Conservation (phyloP, 1,139 yeast species). For the Suhomyces atakaporum region DNA sequence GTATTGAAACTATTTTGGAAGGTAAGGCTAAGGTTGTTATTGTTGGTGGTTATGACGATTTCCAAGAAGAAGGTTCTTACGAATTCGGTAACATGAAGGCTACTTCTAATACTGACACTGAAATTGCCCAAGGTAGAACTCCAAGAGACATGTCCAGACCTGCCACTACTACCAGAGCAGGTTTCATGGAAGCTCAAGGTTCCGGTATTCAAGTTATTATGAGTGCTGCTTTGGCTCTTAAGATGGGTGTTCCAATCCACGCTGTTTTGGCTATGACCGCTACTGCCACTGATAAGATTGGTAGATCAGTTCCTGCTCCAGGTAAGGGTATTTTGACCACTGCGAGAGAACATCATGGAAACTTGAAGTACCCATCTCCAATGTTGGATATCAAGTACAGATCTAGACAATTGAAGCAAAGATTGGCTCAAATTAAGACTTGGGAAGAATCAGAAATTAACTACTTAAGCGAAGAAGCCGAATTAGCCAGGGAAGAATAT, state of each 20-base stretch:
- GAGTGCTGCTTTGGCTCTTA: constrained; percentile 90
- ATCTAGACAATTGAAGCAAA: constrained; percentile 81
- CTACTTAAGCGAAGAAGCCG: constrained; percentile 48
- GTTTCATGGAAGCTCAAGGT: constrained; percentile 99
- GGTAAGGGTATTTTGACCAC: constrained; percentile 99
- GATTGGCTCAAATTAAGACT: constrained; percentile 73
- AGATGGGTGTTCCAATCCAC: constrained; percentile 99
- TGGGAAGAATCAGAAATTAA: constrained; percentile 87
- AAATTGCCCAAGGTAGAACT: constrained; percentile 93
- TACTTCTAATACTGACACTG: constrained; percentile 85
- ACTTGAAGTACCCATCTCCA: constrained; percentile 77
- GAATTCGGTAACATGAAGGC: constrained; percentile 99
- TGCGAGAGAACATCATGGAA: constrained; percentile 90
- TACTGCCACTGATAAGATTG: constrained; percentile 97
- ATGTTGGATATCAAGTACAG: constrained; percentile 91
- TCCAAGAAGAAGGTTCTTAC: constrained; percentile 98
- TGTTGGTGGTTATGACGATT: constrained; percentile 99
- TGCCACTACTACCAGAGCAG: constrained; percentile 90
- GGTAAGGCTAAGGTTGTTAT: constrained; percentile 95
- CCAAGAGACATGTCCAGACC: constrained; percentile 99
- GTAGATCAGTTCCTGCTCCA: constrained; percentile 99
- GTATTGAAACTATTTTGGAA: constrained; percentile 87
- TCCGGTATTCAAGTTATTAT: constrained; percentile 96
- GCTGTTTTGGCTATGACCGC: constrained; percentile 94
- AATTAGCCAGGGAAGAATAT: constrained; percentile 68